A percentile compares a stretch with the other conserved stretches of the same genome.
Evolutionary conservation across 495 filamentous ascomycete species (phyloP).

Genomic region (Tuber brumale): DNA sequence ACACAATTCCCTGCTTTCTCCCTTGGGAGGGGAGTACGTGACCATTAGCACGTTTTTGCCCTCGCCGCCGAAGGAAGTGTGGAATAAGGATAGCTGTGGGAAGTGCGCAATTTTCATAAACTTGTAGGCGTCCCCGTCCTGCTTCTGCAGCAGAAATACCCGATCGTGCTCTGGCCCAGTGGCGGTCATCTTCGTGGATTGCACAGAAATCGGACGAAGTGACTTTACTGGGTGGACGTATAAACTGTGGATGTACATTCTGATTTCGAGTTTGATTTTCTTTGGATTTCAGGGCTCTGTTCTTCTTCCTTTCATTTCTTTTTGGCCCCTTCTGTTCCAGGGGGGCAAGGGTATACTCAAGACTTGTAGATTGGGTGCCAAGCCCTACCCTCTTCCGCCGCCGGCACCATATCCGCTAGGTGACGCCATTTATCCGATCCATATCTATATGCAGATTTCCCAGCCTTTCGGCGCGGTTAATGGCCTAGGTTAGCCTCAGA

Average conservation of each 20-base stretch:
- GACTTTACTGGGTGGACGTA: conserved; percentile 89
- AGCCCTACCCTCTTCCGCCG: too few species aligned
- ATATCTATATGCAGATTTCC: too few species aligned
- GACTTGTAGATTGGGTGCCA: too few species aligned
- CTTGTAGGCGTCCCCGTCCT: conserved; percentile 28
- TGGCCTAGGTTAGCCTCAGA: too few species aligned
- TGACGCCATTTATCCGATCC: too few species aligned
- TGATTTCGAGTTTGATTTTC: neutral
- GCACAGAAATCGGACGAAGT: conserved; percentile 58
- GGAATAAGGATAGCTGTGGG: conserved; percentile 32
- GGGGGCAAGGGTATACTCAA: too few species aligned
- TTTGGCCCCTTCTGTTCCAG: too few species aligned
- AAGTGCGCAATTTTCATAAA: conserved; percentile 37
- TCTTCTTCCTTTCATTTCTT: too few species aligned
- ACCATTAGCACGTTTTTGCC: neutral
- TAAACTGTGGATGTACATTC: conserved; percentile 44
- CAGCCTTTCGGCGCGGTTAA: too few species aligned
- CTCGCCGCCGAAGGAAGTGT: conserved; percentile 1
- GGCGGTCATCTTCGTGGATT: conserved; percentile 52
- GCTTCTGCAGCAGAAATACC: conserved; percentile 66
- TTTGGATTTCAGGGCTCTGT: too few species aligned
- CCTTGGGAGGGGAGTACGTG: conserved; percentile 9
- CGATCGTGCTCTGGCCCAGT: conserved; percentile 71
- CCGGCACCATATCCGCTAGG: too few species aligned
- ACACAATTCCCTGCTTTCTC: conserved; percentile 3